Percentiles rank a stretch among this genome's conserved stretches.
These are phyloP conservation scores for Cladosporium sp. DNA, from an alignment of 2,329 filamentous ascomycete species.

Conservation along the genomic window DNA sequence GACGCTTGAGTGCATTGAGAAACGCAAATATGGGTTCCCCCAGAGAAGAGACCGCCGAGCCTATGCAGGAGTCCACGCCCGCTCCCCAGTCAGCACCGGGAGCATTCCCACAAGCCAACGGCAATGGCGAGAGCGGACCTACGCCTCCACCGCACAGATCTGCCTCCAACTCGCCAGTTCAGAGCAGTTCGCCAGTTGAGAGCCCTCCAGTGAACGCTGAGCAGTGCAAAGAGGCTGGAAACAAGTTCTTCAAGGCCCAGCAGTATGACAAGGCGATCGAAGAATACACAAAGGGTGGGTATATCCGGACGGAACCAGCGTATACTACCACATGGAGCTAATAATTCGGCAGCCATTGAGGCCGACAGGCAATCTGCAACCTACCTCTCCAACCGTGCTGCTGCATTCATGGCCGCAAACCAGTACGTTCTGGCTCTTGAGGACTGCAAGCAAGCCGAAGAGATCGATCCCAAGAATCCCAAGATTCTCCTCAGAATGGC, in stretches of 20 bases:
- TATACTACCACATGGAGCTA: constrained; percentile 1
- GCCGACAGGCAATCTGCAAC: constrained; percentile 80
- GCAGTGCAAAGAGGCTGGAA: constrained; percentile 84
- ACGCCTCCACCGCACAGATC: constrained; percentile 67
- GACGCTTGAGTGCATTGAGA: constrained; percentile 63
- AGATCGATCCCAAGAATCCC: constrained; percentile 77
- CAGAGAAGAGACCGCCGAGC: constrained; percentile 22
- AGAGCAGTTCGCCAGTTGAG: constrained; percentile 34
- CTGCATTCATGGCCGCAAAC: constrained; percentile 85
- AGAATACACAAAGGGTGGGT: constrained; percentile 88
- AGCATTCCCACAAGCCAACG: constrained; percentile 50
- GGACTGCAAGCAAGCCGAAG: constrained; percentile 77
- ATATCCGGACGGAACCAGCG: constrained; percentile 16
- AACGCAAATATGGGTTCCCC: constrained; percentile 23
- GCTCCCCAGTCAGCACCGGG: constrained; percentile 33
- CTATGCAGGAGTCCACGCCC: constrained; percentile 31
- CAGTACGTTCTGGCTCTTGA: constrained; percentile 76
- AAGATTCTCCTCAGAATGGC: constrained; percentile 87
- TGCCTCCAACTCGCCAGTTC: constrained; percentile 32
- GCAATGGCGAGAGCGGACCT: constrained; percentile 50
- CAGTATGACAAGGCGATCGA: constrained; percentile 84
- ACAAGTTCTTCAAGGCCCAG: constrained; percentile 94
- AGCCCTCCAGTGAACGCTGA: constrained; percentile 70
- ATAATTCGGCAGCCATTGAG: constrained; percentile 65
- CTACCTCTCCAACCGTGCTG: constrained; percentile 91